phyloP scores from a whole-genome alignment of 805 yeast species.

The Cyberlindnera amylophila region DNA sequence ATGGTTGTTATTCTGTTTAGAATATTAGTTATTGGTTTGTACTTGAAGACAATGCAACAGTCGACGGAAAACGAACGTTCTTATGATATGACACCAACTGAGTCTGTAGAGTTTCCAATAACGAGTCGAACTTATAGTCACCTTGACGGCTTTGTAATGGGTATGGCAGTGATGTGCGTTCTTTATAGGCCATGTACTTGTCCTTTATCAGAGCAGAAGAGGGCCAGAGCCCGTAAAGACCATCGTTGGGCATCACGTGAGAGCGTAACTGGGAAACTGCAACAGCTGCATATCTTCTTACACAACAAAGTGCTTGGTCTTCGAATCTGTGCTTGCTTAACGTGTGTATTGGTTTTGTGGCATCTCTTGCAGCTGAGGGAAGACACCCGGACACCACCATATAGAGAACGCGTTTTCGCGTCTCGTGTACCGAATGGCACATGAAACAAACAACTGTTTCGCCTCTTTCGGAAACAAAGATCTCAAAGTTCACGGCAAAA shows the following conservation, averaged over 20 bases:
- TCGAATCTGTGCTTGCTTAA: not conserved
- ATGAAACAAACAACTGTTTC: constrained; percentile 1
- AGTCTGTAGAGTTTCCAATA: not conserved
- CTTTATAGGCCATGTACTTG: constrained; percentile 5
- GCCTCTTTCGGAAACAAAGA: not conserved
- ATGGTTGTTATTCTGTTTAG: not conserved
- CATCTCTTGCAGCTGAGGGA: not conserved
- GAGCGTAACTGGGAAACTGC: too few relatives aligned
- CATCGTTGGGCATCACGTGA: not conserved
- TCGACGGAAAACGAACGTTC: constrained; percentile 1
- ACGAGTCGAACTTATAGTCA: not conserved
- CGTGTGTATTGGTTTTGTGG: too few relatives aligned
- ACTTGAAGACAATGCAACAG: too few relatives aligned
- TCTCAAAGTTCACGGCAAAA: not conserved
- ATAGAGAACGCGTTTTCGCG: not conserved
- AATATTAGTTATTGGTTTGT: not conserved
- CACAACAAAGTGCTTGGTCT: not conserved
- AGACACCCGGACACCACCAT: constrained; percentile 2
- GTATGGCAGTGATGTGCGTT: not conserved
- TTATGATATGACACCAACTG: constrained; percentile 1
- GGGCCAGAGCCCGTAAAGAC: constrained; percentile 5
- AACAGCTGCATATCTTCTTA: not conserved
- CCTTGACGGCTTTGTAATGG: not conserved
- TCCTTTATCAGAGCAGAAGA: constrained; percentile 10
- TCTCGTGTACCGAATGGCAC: not conserved